Percentiles rank a stretch among this genome's conserved stretches.
Conservation (phyloP, 768 basidiomycete genomes). For the Xanthoconium stramineum region DNA sequence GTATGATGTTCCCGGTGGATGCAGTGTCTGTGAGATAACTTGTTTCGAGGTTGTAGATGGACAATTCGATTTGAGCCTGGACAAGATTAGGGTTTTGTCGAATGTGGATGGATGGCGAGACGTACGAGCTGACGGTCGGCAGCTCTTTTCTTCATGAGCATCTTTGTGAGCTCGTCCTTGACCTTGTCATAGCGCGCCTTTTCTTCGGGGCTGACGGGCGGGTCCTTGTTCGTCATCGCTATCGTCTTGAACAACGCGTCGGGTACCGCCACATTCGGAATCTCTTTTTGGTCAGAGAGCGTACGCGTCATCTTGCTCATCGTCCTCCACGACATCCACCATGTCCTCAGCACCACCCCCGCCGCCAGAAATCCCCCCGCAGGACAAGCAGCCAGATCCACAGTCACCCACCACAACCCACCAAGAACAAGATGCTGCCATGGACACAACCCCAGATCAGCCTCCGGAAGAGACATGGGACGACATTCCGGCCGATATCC, state of each 20-base stretch:
- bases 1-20: slow-evolving; percentile 83
- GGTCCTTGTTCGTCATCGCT: slow-evolving; percentile 38
- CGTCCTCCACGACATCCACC: slow-evolving; percentile 6
- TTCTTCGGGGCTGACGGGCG: slow-evolving; percentile 56
- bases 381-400: slow-evolving; percentile 51
- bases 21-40: slow-evolving; percentile 77
- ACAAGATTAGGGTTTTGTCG: neutral
- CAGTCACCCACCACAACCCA: slow-evolving; percentile 31
- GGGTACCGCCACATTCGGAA: slow-evolving; percentile 14
- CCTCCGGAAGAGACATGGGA: slow-evolving; percentile 80
- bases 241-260: neutral
- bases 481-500: slow-evolving; percentile 89
- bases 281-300: slow-evolving; percentile 24
- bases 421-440: slow-evolving; percentile 41
- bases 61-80: slow-evolving; percentile 73
- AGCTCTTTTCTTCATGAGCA: slow-evolving; percentile 69
- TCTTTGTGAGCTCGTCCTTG: slow-evolving; percentile 71
- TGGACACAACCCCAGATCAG: slow-evolving; percentile 75
- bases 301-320: slow-evolving; percentile 26
- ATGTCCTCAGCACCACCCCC: slow-evolving; percentile 62
- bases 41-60: slow-evolving; percentile 76
- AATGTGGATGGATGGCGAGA: neutral
- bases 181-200: slow-evolving; percentile 67
- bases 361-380: slow-evolving; percentile 38
- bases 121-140: slow-evolving; percentile 76